A percentile compares a stretch with the other conserved stretches of the same genome.
Evolutionary conservation across 176 grass and related monocot species (phyloP).

Genomic region (Triticum turgidum): DNA sequence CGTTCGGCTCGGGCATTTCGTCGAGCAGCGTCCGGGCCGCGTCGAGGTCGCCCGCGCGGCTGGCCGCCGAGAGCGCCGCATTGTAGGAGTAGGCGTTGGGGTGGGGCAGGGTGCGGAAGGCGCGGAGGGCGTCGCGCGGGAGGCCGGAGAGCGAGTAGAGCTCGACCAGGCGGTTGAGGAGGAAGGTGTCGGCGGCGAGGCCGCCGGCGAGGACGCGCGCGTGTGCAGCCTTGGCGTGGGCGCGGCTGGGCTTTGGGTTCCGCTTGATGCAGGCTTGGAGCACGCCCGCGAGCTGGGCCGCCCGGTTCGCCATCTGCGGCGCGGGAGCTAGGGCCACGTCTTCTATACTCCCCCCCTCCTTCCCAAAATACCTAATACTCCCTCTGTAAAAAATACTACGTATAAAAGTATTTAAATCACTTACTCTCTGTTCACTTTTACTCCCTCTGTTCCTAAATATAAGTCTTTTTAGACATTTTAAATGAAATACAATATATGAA

Average conservation of each 20-base stretch:
- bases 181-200: constrained; percentile 72
- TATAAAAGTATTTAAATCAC: too few relatives aligned
- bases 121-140: constrained; percentile 45
- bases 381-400: too few relatives aligned
- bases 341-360: too few relatives aligned
- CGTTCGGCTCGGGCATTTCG: constrained; percentile 65
- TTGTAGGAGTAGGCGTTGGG: constrained; percentile 88
- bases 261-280: constrained; percentile 51
- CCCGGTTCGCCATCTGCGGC: constrained; percentile 16
- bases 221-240: constrained; percentile 51
- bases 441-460: too few relatives aligned
- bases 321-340: too few relatives aligned
- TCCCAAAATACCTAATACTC: too few relatives aligned
- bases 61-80: constrained; percentile 45
- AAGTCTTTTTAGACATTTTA: too few relatives aligned
- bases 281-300: constrained; percentile 41
- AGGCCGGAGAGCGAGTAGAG: constrained; percentile 71
- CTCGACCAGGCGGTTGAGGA: constrained; percentile 87
- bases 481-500: too few relatives aligned
- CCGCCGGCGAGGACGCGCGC: constrained; percentile 59
- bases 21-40: constrained; percentile 61
- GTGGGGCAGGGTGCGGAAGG: constrained; percentile 51
- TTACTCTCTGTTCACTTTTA: too few relatives aligned
- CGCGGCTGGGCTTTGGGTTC: constrained; percentile 36
- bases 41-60: constrained; percentile 51